Base-by-base conservation (phyloP, 768 basidiomycete genomes). In the Mycena haematopus region DNA sequence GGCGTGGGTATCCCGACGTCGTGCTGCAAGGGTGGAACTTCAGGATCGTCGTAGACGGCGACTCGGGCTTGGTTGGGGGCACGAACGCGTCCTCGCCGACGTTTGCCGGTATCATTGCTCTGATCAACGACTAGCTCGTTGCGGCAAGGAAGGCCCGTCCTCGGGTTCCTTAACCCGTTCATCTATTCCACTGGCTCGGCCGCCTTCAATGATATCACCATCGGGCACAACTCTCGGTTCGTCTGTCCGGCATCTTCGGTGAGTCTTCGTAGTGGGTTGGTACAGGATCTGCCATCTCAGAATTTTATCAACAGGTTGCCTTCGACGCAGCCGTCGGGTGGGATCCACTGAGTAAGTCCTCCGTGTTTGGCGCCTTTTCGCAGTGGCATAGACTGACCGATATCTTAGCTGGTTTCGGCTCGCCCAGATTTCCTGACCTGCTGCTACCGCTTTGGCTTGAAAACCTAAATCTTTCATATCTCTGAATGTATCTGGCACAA, bases 1-100 rank as follows among this genome's bases (percentile, higher is more conserved):
- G 60, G 13, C 52, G 60, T 10, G 60, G 49, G 31, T 57, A 58
- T 56, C 65, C 55, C 10, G 51, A 67, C 31, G 55, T 59, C 36
- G 15, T 40, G 50, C 24, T 56, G 44, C 52, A 49, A 14, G 51
- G 52, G 3, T 25, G 35, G 31, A 29, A 33, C 22, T 53, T 54
- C 35, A n/a, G 50, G 33, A 29, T 62, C 19, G 7, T 62, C 3
- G 2, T 13, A 14, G 42, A 15, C 0, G 51, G 51, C 7, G 11
- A 19, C 13, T 5, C 7, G 0, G 10, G 6, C 14, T 2, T 8
- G 10, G 58, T 22, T 13, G 25, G 27, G 19, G 58, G 58, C 2
- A 60, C 58, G 5, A 52, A 38, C 50, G 58, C 58, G 13, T 52
- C 50, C 11, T 3, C 58, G 27, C 58, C 58, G 13, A 33, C 42